Percentiles rank a stretch among this genome's conserved stretches.
Evolutionary conservation across 495 filamentous ascomycete genomes (phyloP).

Genomic region (Sphaerosporella brunnea): DNA sequence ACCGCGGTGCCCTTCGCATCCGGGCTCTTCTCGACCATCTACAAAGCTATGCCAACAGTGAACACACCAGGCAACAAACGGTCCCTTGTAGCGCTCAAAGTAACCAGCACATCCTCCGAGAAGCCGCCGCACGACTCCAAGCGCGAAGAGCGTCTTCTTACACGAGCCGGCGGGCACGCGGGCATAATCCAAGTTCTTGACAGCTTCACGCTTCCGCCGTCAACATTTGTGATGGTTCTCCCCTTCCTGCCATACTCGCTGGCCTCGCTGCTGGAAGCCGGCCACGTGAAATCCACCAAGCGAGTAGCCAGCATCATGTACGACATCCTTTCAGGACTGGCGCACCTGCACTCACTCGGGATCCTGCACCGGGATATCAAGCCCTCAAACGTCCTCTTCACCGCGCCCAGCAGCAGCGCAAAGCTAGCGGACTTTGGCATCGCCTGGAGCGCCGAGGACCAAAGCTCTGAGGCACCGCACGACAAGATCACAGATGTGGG

Average conservation of each 20-base stretch:
- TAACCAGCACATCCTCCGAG: conserved; percentile 56
- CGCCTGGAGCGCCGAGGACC: conserved; percentile 48
- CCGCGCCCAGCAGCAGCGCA: conserved; percentile 41
- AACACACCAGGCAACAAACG: conserved; percentile 1
- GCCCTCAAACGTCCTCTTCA: conserved; percentile 69
- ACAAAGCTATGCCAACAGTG: conserved; percentile 33
- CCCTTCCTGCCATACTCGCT: conserved; percentile 66
- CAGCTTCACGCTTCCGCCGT: conserved; percentile 52
- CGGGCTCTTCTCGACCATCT: conserved; percentile 72
- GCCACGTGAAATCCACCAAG: conserved; percentile 26
- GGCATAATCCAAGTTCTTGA: conserved; percentile 49
- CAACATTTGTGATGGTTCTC: conserved; percentile 58
- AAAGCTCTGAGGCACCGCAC: conserved; percentile 41
- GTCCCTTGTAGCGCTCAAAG: conserved; percentile 58
- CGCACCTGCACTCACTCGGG: conserved; percentile 47
- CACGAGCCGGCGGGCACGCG: conserved; percentile 29
- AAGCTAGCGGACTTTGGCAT: conserved; percentile 84
- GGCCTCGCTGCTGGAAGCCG: conserved; percentile 37
- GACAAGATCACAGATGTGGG: conserved; percentile 82
- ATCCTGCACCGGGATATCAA: conserved; percentile 93
- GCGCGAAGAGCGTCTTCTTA: conserved; percentile 59
- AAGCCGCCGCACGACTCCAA: conserved; percentile 62
- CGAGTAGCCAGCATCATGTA: conserved; percentile 14
- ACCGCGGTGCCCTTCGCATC: conserved; percentile 51
- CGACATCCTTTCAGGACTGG: conserved; percentile 35